phyloP scores from a whole-genome alignment of 2,329 filamentous ascomycete species.

The Fusarium sp. region DNA sequence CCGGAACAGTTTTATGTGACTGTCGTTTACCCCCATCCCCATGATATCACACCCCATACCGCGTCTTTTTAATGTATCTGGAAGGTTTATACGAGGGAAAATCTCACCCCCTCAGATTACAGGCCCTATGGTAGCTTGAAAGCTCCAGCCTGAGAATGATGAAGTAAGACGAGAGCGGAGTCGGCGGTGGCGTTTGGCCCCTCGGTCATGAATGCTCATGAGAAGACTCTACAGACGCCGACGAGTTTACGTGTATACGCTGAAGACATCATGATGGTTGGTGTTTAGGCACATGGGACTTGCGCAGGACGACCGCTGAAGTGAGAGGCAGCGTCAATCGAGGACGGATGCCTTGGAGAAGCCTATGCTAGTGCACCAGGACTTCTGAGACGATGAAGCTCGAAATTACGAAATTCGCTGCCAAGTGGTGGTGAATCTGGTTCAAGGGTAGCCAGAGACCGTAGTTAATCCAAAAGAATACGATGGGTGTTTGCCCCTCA shows the following conservation, averaged over 20 bases:
- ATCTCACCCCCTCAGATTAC: constrained; percentile 40
- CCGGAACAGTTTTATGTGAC: constrained; percentile 39
- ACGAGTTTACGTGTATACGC: constrained; percentile 35
- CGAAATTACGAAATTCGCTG: constrained; percentile 39
- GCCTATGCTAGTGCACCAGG: constrained; percentile 44
- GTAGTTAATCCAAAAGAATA: constrained; percentile 41
- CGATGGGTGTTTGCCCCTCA: constrained; percentile 33
- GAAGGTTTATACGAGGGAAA: constrained; percentile 49
- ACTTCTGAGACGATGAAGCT: constrained; percentile 40
- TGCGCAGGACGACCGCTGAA: constrained; percentile 33
- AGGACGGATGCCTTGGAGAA: constrained; percentile 33
- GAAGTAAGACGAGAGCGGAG: constrained; percentile 38
- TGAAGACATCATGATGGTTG: constrained; percentile 39
- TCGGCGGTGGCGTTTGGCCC: constrained; percentile 33
- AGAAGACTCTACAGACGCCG: constrained; percentile 31
- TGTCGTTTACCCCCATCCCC: constrained; percentile 39
- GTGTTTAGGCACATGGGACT: constrained; percentile 38
- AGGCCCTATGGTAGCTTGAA: constrained; percentile 72
- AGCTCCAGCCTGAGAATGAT: constrained; percentile 66
- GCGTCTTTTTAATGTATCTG: constrained; percentile 51
- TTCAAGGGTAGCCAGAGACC: constrained; percentile 33
- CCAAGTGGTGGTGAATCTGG: constrained; percentile 43
- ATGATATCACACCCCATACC: constrained; percentile 47
- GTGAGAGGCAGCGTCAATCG: constrained; percentile 31
- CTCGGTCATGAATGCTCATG: constrained; percentile 24